A percentile compares a stretch with the other conserved stretches of the same genome.
Conservation (phyloP, 2,329 filamentous ascomycete genomes). For the Pseudopithomyces chartarum region DNA sequence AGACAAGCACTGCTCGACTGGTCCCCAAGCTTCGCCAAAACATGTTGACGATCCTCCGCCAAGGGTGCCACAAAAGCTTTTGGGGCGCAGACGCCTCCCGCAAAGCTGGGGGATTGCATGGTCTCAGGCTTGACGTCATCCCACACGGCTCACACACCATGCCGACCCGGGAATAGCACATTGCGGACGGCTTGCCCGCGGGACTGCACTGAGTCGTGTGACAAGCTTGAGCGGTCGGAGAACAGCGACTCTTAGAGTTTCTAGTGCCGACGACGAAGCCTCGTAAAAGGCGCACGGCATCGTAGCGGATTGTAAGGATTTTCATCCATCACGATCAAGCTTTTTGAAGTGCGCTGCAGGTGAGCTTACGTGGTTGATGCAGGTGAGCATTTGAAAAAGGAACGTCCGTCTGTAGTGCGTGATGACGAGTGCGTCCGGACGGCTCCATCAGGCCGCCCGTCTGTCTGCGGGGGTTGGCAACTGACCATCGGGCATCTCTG, state of each 20-base stretch:
- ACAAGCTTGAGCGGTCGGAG: not conserved
- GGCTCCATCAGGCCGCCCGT: too few species aligned
- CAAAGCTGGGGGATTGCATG: not conserved
- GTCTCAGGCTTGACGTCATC: slow-evolving; percentile 8
- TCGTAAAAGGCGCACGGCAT: too few species aligned
- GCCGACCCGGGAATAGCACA: not conserved
- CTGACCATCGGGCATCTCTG: too few species aligned
- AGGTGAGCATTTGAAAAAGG: too few species aligned
- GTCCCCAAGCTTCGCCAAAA: slow-evolving; percentile 20
- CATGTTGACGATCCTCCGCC: slow-evolving; percentile 10
- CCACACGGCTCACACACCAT: not conserved
- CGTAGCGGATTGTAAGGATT: too few species aligned
- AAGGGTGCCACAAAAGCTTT: slow-evolving; percentile 22
- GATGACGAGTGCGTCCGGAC: not conserved
- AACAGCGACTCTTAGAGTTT: not conserved
- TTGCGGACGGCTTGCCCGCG: not conserved
- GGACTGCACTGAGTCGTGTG: too few species aligned
- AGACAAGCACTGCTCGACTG: not conserved
- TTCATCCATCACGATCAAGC: too few species aligned
- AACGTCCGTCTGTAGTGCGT: too few species aligned
- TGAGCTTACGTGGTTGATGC: too few species aligned
- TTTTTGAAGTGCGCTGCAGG: too few species aligned
- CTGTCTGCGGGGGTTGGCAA: too few species aligned
- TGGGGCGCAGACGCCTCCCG: not conserved
- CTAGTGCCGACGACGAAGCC: too few species aligned